Conservation (phyloP, 108 stramenopile species). For the Pelagomonas calceolata region DNA sequence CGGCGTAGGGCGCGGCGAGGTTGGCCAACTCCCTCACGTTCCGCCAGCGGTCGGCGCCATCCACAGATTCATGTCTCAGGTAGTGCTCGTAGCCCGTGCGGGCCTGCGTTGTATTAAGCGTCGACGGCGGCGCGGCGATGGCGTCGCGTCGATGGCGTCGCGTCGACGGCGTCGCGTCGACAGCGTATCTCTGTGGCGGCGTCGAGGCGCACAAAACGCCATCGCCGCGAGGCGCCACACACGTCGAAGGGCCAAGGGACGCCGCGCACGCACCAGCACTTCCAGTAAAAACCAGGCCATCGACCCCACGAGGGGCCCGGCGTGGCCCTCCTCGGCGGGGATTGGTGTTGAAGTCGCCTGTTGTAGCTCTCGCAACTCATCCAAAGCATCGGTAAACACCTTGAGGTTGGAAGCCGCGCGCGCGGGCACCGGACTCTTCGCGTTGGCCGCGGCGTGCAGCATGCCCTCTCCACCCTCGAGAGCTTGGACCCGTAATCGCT, state of each 20-base stretch:
- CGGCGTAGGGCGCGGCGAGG: conserved; percentile 1
- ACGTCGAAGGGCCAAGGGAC: too few relatives aligned
- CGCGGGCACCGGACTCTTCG: neutral
- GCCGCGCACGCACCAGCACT: too few relatives aligned
- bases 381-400: conserved; percentile 11
- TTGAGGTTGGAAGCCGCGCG: conserved; percentile 6
- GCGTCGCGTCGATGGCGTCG: too few relatives aligned
- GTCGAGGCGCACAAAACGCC: too few relatives aligned
- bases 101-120: too few relatives aligned
- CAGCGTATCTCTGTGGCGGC: too few relatives aligned
- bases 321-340: neutral
- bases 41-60: conserved; percentile 19
- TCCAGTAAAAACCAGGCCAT: conserved; percentile 6
- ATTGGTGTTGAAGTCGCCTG: too few relatives aligned
- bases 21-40: conserved; percentile 22
- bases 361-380: too few relatives aligned
- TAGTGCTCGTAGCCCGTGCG: neutral
- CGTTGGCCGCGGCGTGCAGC: neutral
- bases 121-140: too few relatives aligned
- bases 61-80: neutral
- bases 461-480: too few relatives aligned
- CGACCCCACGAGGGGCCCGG: neutral
- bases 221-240: too few relatives aligned
- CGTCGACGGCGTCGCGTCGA: too few relatives aligned
- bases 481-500: neutral